Conservation (phyloP, 164 flowering plant genomes). For the Nymphaea thermarum region DNA sequence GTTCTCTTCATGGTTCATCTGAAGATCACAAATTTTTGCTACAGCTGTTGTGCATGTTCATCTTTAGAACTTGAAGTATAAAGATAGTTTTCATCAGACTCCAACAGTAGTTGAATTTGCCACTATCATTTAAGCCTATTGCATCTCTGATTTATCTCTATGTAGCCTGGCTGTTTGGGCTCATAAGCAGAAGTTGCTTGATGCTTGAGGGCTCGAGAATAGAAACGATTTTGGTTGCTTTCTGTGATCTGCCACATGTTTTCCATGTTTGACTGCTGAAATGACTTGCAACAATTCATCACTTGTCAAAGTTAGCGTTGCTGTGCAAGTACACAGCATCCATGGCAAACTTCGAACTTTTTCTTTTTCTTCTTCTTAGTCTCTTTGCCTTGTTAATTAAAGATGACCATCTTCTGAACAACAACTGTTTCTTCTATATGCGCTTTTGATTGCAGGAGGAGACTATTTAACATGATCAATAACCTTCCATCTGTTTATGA, state of each 20-base stretch:
- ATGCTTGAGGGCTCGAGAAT: too few relatives aligned
- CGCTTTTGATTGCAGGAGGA: conserved; percentile 31
- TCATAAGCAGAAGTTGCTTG: neutral
- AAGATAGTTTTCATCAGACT: neutral
- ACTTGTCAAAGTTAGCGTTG: too few relatives aligned
- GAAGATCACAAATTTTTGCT: neutral
- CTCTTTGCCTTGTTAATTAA: too few relatives aligned
- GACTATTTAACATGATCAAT: conserved; percentile 49
- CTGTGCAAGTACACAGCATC: too few relatives aligned
- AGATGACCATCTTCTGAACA: neutral
- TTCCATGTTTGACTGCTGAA: neutral
- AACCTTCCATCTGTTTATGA: conserved; percentile 58
- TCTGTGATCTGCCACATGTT: neutral
- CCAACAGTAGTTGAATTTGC: neutral
- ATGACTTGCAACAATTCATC: neutral
- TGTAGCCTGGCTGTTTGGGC: neutral
- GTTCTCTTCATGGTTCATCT: neutral
- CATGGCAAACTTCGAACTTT: too few relatives aligned
- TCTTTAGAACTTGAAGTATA: neutral
- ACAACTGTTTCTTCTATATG: conserved; percentile 4
- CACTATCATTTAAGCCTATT: neutral
- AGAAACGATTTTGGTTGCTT: neutral
- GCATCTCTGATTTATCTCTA: neutral
- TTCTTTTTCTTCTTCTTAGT: too few relatives aligned
- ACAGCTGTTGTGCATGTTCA: neutral